Evolutionary conservation across 495 filamentous ascomycete species (phyloP).

Genomic region (Hypoxylon lienhwacheense): DNA sequence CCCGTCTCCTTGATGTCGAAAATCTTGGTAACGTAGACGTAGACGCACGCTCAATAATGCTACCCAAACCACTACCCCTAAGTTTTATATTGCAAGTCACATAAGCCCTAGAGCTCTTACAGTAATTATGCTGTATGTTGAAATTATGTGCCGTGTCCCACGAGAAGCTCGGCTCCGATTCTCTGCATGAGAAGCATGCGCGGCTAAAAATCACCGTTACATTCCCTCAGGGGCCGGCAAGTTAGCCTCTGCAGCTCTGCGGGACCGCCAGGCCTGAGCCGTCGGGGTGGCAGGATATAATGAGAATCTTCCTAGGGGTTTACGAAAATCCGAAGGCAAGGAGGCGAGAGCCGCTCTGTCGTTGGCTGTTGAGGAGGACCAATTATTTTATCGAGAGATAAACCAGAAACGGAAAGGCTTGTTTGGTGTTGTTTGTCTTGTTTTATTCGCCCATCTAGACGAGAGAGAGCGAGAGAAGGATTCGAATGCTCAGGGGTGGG

Average conservation of each 20-base stretch:
- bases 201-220: conserved; percentile 36
- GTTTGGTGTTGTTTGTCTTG: neutral
- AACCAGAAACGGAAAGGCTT: neutral
- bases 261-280: conserved; percentile 22
- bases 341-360: no score
- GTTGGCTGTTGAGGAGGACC: no score
- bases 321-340: neutral
- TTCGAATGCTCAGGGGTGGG: conserved; percentile 15
- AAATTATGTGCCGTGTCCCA: conserved; percentile 22
- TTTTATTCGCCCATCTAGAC: neutral
- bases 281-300: conserved; percentile 7
- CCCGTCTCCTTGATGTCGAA: conserved; percentile 5
- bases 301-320: neutral
- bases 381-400: neutral
- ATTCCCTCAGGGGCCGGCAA: conserved; percentile 30
- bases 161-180: conserved; percentile 29
- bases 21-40: conserved; percentile 24
- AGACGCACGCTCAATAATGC: conserved; percentile 24
- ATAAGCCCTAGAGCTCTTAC: conserved; percentile 34
- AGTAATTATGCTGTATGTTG: conserved; percentile 3
- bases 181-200: conserved; percentile 28
- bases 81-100: conserved; percentile 23
- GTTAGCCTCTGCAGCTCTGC: conserved; percentile 28
- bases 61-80: conserved; percentile 16
- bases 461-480: no score